Conservation (phyloP, 1,284 basidiomycete species). For the Apiotrichum laibachii region DNA sequence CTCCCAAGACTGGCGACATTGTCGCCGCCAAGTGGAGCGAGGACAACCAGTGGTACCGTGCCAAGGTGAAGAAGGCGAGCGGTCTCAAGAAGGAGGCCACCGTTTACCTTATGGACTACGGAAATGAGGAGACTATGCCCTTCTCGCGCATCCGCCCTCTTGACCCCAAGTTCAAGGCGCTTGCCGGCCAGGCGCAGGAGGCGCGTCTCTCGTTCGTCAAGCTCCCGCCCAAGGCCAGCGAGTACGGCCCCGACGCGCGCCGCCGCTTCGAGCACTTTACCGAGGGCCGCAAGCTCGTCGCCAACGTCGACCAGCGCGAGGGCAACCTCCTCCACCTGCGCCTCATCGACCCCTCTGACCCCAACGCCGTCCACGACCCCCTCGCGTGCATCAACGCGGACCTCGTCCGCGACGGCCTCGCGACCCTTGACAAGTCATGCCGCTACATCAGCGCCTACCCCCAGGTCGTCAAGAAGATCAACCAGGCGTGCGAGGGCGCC, state of each 20-base stretch:
- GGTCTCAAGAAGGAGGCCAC: constrained; percentile 67
- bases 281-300: constrained; percentile 83
- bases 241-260: constrained; percentile 78
- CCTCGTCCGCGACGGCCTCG: constrained; percentile 64
- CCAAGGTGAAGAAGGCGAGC: constrained; percentile 76
- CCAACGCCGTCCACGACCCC: constrained; percentile 64
- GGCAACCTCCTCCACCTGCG: constrained; percentile 74
- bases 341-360: constrained; percentile 78
- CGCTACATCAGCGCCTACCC: constrained; percentile 71
- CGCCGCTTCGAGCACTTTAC: constrained; percentile 79
- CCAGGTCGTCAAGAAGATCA: constrained; percentile 64
- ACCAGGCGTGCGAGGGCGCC: constrained; percentile 60
- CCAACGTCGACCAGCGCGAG: constrained; percentile 83
- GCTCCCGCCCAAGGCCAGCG: constrained; percentile 69
- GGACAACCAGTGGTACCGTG: constrained; percentile 91
- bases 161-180: constrained; percentile 76
- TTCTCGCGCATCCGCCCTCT: constrained; percentile 71
- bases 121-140: constrained; percentile 78
- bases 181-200: constrained; percentile 64
- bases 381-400: constrained; percentile 79
- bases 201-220: constrained; percentile 66
- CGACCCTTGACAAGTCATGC: constrained; percentile 73
- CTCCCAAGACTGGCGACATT: constrained; percentile 77
- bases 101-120: constrained; percentile 56
- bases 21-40: constrained; percentile 66